Percentiles rank a stretch among this genome's conserved stretches.
These are phyloP conservation scores for Sambucus nigra DNA, from an alignment of 129 eudicot species.

Conservation along the genomic window DNA sequence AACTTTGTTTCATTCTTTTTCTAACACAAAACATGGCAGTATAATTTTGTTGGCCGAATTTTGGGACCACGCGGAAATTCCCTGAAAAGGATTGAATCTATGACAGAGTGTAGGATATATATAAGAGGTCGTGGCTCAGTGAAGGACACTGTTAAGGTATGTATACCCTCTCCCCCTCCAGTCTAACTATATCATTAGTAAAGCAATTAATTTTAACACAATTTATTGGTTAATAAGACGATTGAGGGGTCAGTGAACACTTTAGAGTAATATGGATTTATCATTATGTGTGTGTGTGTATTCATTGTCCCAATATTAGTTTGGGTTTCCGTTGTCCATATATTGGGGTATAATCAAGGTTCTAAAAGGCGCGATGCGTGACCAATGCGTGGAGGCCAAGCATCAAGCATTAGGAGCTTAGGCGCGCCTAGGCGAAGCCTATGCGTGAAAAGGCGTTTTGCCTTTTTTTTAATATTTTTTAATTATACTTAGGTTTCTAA, in stretches of 20 bases:
- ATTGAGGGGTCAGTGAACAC: not conserved
- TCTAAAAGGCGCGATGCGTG: too few species aligned
- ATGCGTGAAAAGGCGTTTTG: too few species aligned
- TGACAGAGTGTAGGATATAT: slow-evolving; percentile 79
- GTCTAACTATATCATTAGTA: too few species aligned
- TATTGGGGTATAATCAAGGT: too few species aligned
- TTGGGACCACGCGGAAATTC: slow-evolving; percentile 94
- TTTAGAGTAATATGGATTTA: not conserved
- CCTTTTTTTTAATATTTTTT: too few species aligned
- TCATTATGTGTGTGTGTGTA: not conserved
- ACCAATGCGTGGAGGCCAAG: too few species aligned
- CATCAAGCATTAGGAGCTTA: too few species aligned
- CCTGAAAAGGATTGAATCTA: slow-evolving; percentile 71
- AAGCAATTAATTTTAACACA: too few species aligned
- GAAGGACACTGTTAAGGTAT: slow-evolving; percentile 72
- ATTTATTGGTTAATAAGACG: not conserved
- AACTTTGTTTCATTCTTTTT: not conserved
- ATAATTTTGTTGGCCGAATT: slow-evolving; percentile 85
- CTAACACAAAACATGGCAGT: slow-evolving; percentile 45
- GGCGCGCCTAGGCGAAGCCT: too few species aligned
- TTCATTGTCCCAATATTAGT: not conserved
- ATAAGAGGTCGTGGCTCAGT: slow-evolving; percentile 91
- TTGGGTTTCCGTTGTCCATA: too few species aligned
- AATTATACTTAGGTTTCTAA: too few species aligned
- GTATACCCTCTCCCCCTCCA: not conserved